phyloP scores from a whole-genome alignment of 1,284 basidiomycete species.

The Ganoderma lingzhi region DNA sequence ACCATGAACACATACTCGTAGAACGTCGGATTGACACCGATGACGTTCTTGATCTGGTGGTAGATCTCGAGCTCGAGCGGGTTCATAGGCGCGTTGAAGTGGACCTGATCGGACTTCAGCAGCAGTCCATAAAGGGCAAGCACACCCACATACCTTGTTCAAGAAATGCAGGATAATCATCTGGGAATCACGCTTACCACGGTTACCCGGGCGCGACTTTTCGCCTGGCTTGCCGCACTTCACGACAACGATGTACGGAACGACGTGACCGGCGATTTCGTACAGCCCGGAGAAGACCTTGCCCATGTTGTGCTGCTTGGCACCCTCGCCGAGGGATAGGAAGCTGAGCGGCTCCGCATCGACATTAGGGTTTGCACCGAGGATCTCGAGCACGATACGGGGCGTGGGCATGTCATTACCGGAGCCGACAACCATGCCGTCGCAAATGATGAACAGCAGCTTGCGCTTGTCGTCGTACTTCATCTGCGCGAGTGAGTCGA shows the following conservation, averaged over 20 bases:
- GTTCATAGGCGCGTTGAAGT: slow-evolving; percentile 97
- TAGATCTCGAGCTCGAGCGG: slow-evolving; percentile 98
- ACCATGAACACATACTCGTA: slow-evolving; percentile 98
- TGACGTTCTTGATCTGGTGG: slow-evolving; percentile 99
- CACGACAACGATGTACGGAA: slow-evolving; percentile 96
- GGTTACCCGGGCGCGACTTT: slow-evolving; percentile 91
- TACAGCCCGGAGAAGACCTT: slow-evolving; percentile 98
- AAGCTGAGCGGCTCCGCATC: slow-evolving; percentile 97
- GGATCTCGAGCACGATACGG: slow-evolving; percentile 94
- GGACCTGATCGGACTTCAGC: slow-evolving; percentile 66
- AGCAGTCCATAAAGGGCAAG: neutral
- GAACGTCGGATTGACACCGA: slow-evolving; percentile 98
- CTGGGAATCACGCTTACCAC: slow-evolving; percentile 97
- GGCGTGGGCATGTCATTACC: slow-evolving; percentile 94
- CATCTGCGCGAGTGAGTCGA: slow-evolving; percentile 93
- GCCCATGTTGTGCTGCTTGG: slow-evolving; percentile 98
- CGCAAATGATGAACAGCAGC: slow-evolving; percentile 93
- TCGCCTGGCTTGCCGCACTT: slow-evolving; percentile 98
- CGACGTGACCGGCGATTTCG: slow-evolving; percentile 94
- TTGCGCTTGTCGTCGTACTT: slow-evolving; percentile 99
- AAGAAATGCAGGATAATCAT: slow-evolving; percentile 97
- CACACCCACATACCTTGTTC: slow-evolving; percentile 74
- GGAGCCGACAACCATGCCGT: slow-evolving; percentile 98
- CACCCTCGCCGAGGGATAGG: slow-evolving; percentile 92
- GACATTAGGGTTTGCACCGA: slow-evolving; percentile 92